Percentiles rank a stretch among this genome's conserved stretches.
These are phyloP conservation scores for Dicorynia guianensis DNA, from an alignment of 306 rosid species.

Conservation along the genomic window DNA sequence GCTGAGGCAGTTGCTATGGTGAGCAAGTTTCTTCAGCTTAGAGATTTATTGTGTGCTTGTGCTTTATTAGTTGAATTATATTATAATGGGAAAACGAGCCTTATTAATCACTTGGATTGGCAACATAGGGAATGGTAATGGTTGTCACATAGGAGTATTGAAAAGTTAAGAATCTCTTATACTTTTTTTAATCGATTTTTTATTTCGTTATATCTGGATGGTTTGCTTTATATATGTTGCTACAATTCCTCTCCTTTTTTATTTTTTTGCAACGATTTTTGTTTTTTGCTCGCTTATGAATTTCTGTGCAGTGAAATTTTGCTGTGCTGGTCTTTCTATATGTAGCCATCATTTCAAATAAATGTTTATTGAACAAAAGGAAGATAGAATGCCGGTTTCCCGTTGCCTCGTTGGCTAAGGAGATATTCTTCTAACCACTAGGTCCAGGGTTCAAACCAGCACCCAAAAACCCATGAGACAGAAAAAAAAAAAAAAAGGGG, in stretches of 20 bases:
- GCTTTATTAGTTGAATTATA: not conserved
- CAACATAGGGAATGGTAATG: conserved; percentile 15
- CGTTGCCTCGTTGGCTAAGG: too few species aligned
- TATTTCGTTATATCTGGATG: too few species aligned
- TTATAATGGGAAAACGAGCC: not conserved
- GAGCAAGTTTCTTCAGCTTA: conserved; percentile 41
- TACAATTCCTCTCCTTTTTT: too few species aligned
- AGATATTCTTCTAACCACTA: not conserved
- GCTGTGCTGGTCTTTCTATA: too few species aligned
- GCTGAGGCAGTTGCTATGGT: conserved; percentile 52
- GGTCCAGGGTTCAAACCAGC: conserved; percentile 5
- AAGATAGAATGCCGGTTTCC: not conserved
- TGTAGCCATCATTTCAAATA: too few species aligned
- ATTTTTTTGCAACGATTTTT: too few species aligned
- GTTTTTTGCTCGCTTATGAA: too few species aligned
- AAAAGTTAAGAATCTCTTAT: not conserved
- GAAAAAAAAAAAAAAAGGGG: not conserved
- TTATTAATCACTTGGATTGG: not conserved
- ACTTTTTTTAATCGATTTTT: not conserved
- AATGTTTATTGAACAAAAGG: not conserved
- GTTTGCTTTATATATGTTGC: not conserved
- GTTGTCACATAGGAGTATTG: not conserved
- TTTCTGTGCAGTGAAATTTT: too few species aligned
- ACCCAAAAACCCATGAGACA: too few species aligned
- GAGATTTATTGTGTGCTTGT: conserved; percentile 29